Evolutionary conservation across 495 filamentous ascomycete genomes (phyloP).

Genomic region (Staphylotrichum longicolle): DNA sequence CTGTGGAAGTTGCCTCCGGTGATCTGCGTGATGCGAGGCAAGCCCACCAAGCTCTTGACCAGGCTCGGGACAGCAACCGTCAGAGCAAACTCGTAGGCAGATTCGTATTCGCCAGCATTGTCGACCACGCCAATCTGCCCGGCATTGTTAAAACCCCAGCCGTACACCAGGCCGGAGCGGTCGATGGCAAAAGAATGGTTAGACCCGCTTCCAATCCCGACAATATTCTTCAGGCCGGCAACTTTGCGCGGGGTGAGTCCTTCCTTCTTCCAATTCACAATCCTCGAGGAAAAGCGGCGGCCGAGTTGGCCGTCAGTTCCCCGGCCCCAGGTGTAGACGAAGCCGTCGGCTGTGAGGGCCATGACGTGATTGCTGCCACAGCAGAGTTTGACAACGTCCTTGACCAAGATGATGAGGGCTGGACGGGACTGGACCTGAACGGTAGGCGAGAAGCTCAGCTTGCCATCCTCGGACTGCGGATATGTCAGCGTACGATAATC

Average conservation of each 20-base stretch:
- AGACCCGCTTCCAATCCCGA: constrained; percentile 54
- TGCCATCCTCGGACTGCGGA: constrained; percentile 11
- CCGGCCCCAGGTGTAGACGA: constrained; percentile 64
- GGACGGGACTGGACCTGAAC: constrained; percentile 14
- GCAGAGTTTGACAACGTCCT: constrained; percentile 56
- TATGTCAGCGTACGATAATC: background rate
- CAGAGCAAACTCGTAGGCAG: constrained; percentile 50
- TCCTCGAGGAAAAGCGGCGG: constrained; percentile 46
- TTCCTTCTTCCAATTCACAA: constrained; percentile 54
- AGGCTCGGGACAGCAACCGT: constrained; percentile 14
- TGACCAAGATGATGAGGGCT: constrained; percentile 30
- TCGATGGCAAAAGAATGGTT: constrained; percentile 74
- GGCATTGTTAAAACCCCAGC: constrained; percentile 84
- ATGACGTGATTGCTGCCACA: constrained; percentile 67
- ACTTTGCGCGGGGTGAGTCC: constrained; percentile 47
- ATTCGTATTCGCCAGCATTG: constrained; percentile 60
- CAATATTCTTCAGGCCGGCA: constrained; percentile 55
- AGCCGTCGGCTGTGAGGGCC: constrained; percentile 57
- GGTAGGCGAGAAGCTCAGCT: constrained; percentile 15
- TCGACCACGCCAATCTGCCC: constrained; percentile 51
- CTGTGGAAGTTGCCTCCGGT: constrained; percentile 60
- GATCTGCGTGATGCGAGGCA: constrained; percentile 9
- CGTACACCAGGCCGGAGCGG: constrained; percentile 64
- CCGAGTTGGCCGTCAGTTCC: constrained; percentile 67
- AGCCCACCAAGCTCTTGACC: background rate